phyloP scores from a whole-genome alignment of 257 asterid species.

The Solanum appendiculatum region DNA sequence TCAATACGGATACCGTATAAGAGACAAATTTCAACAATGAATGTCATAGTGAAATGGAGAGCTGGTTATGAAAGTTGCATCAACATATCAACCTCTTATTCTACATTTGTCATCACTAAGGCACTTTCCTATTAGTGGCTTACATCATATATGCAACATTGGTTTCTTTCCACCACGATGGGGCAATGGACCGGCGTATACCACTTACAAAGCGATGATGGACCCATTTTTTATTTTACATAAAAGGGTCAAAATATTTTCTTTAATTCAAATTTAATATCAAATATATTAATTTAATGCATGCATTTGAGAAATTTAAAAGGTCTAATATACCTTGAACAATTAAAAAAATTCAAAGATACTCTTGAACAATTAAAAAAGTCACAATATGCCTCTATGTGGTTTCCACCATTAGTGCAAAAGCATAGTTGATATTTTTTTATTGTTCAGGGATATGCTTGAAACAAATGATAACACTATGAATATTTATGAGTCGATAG shows the following conservation, averaged over 20 bases:
- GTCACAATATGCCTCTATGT: not conserved
- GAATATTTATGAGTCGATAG: not conserved
- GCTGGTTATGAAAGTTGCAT: slow-evolving; percentile 51
- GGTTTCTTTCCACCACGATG: not conserved
- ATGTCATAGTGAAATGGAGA: slow-evolving; percentile 19
- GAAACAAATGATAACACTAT: not conserved
- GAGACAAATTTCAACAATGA: not conserved
- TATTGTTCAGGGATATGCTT: not conserved
- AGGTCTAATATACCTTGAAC: not conserved
- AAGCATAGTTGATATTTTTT: not conserved
- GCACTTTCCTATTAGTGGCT: slow-evolving; percentile 22
- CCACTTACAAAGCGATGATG: not conserved
- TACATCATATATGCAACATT: slow-evolving; percentile 38
- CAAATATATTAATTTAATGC: not conserved
- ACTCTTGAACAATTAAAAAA: not conserved
- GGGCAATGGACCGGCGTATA: not conserved
- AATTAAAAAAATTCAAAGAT: not conserved
- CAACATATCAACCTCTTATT: slow-evolving; percentile 66
- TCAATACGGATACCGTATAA: accelerated
- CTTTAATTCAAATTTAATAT: not conserved
- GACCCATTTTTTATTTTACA: not conserved
- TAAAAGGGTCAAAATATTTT: not conserved
- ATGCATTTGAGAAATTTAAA: not conserved
- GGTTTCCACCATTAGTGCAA: not conserved
- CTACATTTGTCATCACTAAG: slow-evolving; percentile 5